Conservation (phyloP, 164 flowering plant species). For the Houttuynia cordata region DNA sequence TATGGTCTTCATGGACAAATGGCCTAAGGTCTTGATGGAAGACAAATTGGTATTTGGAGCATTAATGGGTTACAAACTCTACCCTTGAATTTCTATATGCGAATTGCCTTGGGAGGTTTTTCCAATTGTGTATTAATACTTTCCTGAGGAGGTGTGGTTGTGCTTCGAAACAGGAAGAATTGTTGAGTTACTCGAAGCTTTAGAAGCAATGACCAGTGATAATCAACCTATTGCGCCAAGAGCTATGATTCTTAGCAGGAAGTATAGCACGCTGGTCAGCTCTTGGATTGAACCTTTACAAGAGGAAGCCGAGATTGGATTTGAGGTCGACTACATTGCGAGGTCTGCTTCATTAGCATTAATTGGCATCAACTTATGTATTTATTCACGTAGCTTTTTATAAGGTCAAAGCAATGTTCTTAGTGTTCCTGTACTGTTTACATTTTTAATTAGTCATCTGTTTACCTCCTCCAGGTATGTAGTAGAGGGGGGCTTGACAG, state of each 20-base stretch:
- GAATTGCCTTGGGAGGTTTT: not conserved
- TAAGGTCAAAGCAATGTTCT: not conserved
- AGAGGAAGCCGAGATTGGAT: constrained; percentile 97
- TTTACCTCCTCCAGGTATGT: constrained; percentile 43
- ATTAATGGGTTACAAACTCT: not conserved
- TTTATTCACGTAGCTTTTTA: not conserved
- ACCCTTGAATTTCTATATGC: not conserved
- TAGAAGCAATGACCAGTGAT: constrained; percentile 85
- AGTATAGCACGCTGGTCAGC: constrained; percentile 86
- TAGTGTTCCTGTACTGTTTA: not conserved
- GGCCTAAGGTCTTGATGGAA: too few species aligned
- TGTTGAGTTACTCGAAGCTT: constrained; percentile 81
- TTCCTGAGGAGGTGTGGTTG: constrained; percentile 11
- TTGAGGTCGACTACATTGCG: constrained; percentile 85
- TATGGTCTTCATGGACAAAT: too few species aligned
- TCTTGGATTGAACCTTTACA: constrained; percentile 99
- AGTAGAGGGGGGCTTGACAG: constrained; percentile 93
- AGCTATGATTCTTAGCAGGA: constrained; percentile 93
- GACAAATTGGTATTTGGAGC: too few species aligned
- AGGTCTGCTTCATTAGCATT: constrained; percentile 33
- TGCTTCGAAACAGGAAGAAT: constrained; percentile 57
- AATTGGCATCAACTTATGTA: not conserved
- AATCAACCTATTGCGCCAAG: constrained; percentile 80
- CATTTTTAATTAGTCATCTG: constrained; percentile 4
- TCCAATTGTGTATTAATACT: not conserved